Conservation (phyloP, 768 basidiomycete species). For the Nevesoporus exiguus region DNA sequence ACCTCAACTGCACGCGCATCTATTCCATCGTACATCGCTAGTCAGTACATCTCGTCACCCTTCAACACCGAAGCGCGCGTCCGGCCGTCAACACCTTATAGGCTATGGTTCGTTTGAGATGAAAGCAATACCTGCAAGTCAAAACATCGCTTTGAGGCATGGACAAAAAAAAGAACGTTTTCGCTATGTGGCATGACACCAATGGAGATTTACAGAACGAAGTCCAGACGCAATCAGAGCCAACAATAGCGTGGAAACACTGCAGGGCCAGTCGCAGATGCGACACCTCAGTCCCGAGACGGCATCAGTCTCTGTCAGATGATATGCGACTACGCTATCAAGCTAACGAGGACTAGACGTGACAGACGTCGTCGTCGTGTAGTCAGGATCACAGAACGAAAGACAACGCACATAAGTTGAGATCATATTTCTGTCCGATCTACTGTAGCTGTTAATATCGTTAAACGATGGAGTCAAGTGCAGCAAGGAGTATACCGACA, state of each 20-base stretch:
- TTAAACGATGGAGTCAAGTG: not conserved
- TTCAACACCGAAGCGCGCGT: too few species aligned
- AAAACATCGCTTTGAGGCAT: too few species aligned
- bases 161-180: too few species aligned
- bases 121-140: too few species aligned
- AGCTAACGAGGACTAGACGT: slow-evolving; percentile 15
- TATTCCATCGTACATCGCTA: too few species aligned
- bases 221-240: not conserved
- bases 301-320: not conserved
- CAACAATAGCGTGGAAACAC: slow-evolving; percentile 3
- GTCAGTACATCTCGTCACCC: too few species aligned
- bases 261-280: not conserved
- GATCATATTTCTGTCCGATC: slow-evolving; percentile 17
- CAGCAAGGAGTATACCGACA: too few species aligned
- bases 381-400: not conserved
- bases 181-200: too few species aligned
- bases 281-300: slow-evolving; percentile 2
- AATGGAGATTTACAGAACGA: too few species aligned
- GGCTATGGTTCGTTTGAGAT: too few species aligned
- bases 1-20: too few species aligned
- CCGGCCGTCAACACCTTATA: too few species aligned
- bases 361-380: not conserved
- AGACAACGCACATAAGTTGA: slow-evolving; percentile 7
- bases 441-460: slow-evolving; percentile 4
- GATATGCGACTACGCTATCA: not conserved